Base-by-base conservation (phyloP, 352 stramenopile genomes). In the Globisporangium nunn region DNA sequence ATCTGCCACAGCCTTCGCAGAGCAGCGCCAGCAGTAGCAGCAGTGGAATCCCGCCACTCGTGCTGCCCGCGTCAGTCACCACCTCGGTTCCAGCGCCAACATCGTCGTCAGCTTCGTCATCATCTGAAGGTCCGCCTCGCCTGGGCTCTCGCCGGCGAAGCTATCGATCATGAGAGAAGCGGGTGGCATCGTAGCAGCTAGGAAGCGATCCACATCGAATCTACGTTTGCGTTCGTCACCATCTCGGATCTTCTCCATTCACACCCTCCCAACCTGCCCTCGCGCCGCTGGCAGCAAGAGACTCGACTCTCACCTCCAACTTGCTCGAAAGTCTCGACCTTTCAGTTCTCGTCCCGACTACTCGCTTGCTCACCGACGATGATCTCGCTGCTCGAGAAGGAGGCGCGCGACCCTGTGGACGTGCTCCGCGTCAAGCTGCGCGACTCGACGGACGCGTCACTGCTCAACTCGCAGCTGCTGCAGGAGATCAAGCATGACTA, bases 401-500 rank as follows among this genome's bases (percentile, higher is more conserved):
- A 94, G 58, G 81, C 84, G 61, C 78, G 82, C 11, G 84, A 94
- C 57, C 84, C 84, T 8, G 79, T 92, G 30, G 81, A 94, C 51
- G 77, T 91, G 53, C 62, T 94, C 51, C 84, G 81, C 50, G 64
- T 81, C 52, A 88, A 90, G 67, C 78, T 94, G 52, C 91, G 91
- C 61, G 81, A 89, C 69, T 86, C 78, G 43, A 90, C 74, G 15
- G 82, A 89, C 54, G 85, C 75, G 45, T 91, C 84, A 53, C 64
- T 94, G 50, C 66, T 94, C 41, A 92, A 94, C 60, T 87, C 80
- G 33, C 84, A 91, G 61, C 67, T 92, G 62, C 70, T 93, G 6
- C 78, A 88, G 58, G 84, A 92, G 71, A 91, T 92, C 68, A 94
- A 94, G 56, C 72, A 75, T 30, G 80, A 91, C 64, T 92, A 94